These are phyloP conservation scores for Chaetomiaceae sp. DNA, from an alignment of 2,329 filamentous ascomycete species.

Conservation along the genomic window DNA sequence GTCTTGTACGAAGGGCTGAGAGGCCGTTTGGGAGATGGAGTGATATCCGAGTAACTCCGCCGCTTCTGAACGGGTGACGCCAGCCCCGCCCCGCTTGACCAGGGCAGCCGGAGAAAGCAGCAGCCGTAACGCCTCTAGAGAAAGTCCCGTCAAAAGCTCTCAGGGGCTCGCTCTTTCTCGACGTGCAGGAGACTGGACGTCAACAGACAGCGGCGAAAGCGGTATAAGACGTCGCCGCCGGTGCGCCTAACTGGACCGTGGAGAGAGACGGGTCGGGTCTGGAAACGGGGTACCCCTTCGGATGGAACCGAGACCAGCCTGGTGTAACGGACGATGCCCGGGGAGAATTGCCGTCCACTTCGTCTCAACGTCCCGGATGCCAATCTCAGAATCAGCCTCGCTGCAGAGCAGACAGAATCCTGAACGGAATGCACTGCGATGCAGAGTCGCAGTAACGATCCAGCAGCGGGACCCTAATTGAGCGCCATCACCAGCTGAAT, in stretches of 20 bases:
- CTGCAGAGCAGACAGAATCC: not conserved
- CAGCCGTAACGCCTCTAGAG: not conserved
- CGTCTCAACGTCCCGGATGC: not conserved
- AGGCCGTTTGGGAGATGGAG: not conserved
- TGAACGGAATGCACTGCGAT: not conserved
- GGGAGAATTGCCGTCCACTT: conserved; percentile 1
- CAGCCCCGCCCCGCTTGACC: not conserved
- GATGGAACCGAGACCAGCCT: conserved; percentile 33
- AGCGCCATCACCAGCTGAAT: not conserved
- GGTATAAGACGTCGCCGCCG: conserved; percentile 10
- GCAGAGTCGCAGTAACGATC: not conserved
- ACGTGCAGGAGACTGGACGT: not conserved
- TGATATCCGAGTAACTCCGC: not conserved
- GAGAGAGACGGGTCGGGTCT: not conserved
- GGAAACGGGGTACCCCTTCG: conserved; percentile 2
- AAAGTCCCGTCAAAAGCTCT: not conserved
- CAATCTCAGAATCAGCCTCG: not conserved
- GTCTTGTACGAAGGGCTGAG: not conserved
- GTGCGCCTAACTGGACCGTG: not conserved
- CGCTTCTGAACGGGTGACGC: not conserved
- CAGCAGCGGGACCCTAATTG: not conserved
- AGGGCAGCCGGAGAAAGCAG: not conserved
- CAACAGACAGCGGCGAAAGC: not conserved
- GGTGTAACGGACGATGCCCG: conserved; percentile 31
- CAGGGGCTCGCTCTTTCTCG: not conserved